These are phyloP conservation scores for Alloteropsis semialata DNA, from an alignment of 176 grass and related monocot species.

Conservation along the genomic window DNA sequence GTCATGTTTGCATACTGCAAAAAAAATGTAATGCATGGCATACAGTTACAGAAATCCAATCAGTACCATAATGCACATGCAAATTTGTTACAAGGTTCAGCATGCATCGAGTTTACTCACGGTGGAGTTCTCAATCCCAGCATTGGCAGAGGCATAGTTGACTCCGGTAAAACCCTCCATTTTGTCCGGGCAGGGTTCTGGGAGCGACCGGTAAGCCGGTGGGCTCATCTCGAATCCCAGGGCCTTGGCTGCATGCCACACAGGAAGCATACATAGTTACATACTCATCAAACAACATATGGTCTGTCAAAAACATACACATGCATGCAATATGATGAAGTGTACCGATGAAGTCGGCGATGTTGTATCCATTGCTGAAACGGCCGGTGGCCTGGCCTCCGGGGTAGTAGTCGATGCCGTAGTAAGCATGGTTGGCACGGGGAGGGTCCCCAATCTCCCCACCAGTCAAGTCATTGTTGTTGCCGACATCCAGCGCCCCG, in stretches of 20 bases:
- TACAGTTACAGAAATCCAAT: no score
- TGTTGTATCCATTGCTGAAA: slow-evolving; percentile 56
- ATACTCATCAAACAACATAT: not conserved
- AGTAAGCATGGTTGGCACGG: slow-evolving; percentile 18
- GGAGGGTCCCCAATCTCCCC: not conserved
- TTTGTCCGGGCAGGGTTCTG: not conserved
- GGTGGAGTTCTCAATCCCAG: slow-evolving; percentile 14
- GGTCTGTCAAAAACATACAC: not conserved
- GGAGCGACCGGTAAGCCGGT: slow-evolving; percentile 14
- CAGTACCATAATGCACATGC: not conserved
- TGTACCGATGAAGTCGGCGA: slow-evolving; percentile 33
- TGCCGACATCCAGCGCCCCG: slow-evolving; percentile 26
- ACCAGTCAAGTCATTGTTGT: slow-evolving; percentile 24
- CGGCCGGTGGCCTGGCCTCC: slow-evolving; percentile 26
- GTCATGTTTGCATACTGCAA: not conserved
- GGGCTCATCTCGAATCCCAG: slow-evolving; percentile 42
- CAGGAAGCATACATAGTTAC: no score
- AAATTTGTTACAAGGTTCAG: not conserved
- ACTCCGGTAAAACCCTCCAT: slow-evolving; percentile 16
- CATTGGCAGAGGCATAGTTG: slow-evolving; percentile 31
- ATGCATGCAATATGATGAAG: not conserved
- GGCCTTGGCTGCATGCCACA: slow-evolving; percentile 2
- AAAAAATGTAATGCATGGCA: not conserved
- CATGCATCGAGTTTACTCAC: not conserved
- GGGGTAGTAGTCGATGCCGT: slow-evolving; percentile 47